Evolutionary conservation across 2,329 filamentous ascomycete species (phyloP), one percentile per base, ranked within the genome.

Genomic region (Malbranchea cinnamomea): DNA sequence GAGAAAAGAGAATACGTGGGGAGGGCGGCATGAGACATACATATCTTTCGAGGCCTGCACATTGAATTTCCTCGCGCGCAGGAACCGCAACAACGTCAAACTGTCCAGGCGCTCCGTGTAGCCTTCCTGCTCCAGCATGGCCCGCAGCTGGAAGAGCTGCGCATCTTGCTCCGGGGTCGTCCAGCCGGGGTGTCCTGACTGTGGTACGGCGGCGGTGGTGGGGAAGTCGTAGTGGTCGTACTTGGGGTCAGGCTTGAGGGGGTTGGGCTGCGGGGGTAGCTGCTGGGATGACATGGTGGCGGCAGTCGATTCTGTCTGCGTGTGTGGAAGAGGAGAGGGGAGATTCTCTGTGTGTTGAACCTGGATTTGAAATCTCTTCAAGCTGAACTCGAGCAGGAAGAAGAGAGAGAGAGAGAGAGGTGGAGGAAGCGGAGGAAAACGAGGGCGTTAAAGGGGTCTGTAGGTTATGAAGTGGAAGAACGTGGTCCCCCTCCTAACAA

Each of bases 201-300:
- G 71, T 26, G 68, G 54, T 43, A 72, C 71, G 32, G 79, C 71
- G 26, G 82, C 73, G 39, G 71, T 77, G 41, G 76, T 82, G 39
- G 89, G 89, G 65, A 72, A 95, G 59, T 94, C 85, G 60, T 89
- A 95, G 65, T 91, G 57, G 63, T 95, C 89, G 67, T 95, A 92
- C 63, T 93, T 94, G 54, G 81, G 68, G 59, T 92, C 76, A 47
- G 83, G 59, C 43, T 62, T 56, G 43, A 66, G 54, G 43, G 56
- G 48, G 49, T 56, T 41, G 27, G 52, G 44, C 17, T 51, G 41
- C 16, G 16, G 21, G 20, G 26, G 22, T 28, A 11, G 26, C 14
- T 30, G 29, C 18, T 19, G 28, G 16, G 31, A 6, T 28, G 24
- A 23, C 32, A 34, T 34, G 8, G 28, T 31, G 14, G 6, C 8